A percentile compares a stretch with the other conserved stretches of the same genome.
Conservation (phyloP, 805 yeast genomes). For the Blastobotrys americana region DNA sequence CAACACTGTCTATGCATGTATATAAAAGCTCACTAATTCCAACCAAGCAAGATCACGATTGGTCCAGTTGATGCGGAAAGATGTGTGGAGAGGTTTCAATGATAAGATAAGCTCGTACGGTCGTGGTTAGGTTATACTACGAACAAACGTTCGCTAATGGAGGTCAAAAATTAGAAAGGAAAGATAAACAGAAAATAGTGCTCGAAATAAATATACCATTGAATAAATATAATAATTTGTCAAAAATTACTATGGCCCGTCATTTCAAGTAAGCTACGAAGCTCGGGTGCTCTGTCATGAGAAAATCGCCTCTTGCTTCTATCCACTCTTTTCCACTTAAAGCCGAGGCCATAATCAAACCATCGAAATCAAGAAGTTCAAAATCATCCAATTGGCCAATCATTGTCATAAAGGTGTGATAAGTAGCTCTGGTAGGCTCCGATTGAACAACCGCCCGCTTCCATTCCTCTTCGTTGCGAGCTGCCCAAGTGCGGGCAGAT, state of each 20-base stretch:
- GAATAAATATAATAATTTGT: background rate
- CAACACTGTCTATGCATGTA: too few relatives aligned
- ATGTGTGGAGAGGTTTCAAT: too few relatives aligned
- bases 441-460: background rate
- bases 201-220: background rate
- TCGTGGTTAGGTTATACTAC: too few relatives aligned
- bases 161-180: too few relatives aligned
- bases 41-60: too few relatives aligned
- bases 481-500: background rate
- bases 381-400: background rate
- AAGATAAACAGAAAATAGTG: too few relatives aligned
- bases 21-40: too few relatives aligned
- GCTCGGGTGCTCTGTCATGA: constrained; percentile 2
- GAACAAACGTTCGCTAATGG: too few relatives aligned
- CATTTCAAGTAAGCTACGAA: background rate
- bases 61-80: too few relatives aligned
- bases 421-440: background rate
- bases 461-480: background rate
- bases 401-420: background rate
- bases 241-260: too few relatives aligned
- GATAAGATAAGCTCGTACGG: too few relatives aligned
- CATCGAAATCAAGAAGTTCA: background rate
- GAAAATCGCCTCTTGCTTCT: background rate
- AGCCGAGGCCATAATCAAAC: background rate
- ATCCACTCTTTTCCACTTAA: background rate